Base-by-base conservation (phyloP, 2,329 filamentous ascomycete genomes). In the Phialocephala subalpina region DNA sequence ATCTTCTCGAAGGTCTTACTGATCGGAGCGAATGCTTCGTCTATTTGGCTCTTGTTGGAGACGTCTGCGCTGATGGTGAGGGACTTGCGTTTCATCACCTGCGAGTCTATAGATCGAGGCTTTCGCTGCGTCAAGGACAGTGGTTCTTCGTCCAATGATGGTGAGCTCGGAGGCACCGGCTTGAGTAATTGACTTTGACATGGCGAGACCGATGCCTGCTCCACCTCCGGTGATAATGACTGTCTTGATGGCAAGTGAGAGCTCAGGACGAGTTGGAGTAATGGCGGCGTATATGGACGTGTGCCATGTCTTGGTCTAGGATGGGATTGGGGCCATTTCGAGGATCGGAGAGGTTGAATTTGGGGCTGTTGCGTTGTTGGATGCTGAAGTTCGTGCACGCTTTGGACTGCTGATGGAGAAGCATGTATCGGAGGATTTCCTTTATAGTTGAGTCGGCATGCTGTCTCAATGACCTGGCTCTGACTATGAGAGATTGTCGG, bases 221-320 rank as follows among this genome's bases (percentile, higher is more conserved):
- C 60, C 63, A 9, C 65, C 68, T 14, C 63, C 68, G 2, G 65
- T 68, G 20, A 70, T 64, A 35, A 70, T 14, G 14, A 70, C 49
- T 22, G 35, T 49, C 47, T 67, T 68, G n/a, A 64, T 64, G 2
- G 29, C 35, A 22, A 65, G 45, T 11, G 64, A 67, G 27, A 70
- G 66, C 29, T 58, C 58, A 14, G 68, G 64, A 11, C 52, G 55
- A 25, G 67, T 58, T 2, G 75, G 75, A 0, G 68, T 73, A 58
- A 78, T 77, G 40, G 69, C 69, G 11, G 73, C 58, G 63, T 78
- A 78, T 5, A 75, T 58, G 35, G 60, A 55, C 25, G 67, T 69
- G 69, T 78, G 77, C 47, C 56, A 60, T 36, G 29, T 60, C 56
- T 59, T 55, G 5, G 62, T 64, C 45, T 53, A 64, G 2, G 62